Percentiles rank a stretch among this genome's conserved stretches.
Evolutionary conservation across 257 asterid species (phyloP).

Genomic region (Fraxinus anomala): DNA sequence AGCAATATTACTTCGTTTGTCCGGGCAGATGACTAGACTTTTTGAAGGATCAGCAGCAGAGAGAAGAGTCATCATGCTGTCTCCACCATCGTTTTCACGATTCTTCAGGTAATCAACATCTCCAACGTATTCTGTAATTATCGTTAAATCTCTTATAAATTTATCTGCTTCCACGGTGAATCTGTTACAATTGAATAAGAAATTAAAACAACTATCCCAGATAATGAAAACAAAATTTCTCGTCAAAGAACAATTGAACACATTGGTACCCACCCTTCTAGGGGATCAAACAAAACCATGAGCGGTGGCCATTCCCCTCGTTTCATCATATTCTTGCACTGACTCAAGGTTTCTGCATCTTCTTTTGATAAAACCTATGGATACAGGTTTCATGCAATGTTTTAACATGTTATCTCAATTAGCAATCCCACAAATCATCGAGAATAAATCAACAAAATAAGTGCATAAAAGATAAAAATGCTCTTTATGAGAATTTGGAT

Average conservation of each 20-base stretch:
- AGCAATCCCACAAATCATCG: background rate
- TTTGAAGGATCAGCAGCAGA: slow-evolving; percentile 60
- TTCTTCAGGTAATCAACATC: slow-evolving; percentile 80
- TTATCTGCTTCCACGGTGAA: slow-evolving; percentile 94
- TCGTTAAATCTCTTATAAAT: slow-evolving; percentile 69
- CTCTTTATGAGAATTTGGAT: background rate
- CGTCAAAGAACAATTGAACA: background rate
- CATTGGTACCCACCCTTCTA: slow-evolving; percentile 62
- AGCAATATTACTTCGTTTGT: slow-evolving; percentile 81
- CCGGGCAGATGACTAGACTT: slow-evolving; percentile 85
- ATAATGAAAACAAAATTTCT: background rate
- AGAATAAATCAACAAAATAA: background rate
- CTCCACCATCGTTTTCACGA: slow-evolving; percentile 80
- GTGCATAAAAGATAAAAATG: background rate
- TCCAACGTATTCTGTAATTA: slow-evolving; percentile 92
- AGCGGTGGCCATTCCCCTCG: slow-evolving; percentile 94
- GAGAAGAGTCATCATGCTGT: slow-evolving; percentile 97
- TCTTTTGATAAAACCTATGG: slow-evolving; percentile 69
- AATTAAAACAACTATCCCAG: slow-evolving; percentile 12
- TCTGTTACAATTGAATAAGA: slow-evolving; percentile 38
- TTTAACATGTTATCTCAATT: background rate
- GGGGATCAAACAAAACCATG: slow-evolving; percentile 77
- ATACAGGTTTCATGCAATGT: background rate
- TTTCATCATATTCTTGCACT: slow-evolving; percentile 82
- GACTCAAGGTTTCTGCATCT: slow-evolving; percentile 60